These are phyloP conservation scores for Tremellales sp. DNA, from an alignment of 1,284 basidiomycete species.

Conservation along the genomic window DNA sequence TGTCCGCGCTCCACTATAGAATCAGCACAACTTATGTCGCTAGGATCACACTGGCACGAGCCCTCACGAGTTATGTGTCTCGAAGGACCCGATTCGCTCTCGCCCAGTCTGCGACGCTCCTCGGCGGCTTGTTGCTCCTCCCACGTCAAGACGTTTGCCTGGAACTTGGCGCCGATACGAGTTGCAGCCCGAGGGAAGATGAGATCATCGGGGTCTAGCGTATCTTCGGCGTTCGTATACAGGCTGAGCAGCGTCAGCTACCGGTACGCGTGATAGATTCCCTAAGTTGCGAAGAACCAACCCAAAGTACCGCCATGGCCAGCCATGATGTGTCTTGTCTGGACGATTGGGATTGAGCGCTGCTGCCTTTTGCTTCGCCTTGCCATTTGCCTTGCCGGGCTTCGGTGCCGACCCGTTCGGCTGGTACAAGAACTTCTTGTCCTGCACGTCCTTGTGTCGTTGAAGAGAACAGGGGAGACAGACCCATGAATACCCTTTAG, in stretches of 20 bases:
- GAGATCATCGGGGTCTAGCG: conserved; percentile 88
- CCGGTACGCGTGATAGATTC: conserved; percentile 15
- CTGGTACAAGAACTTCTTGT: conserved; percentile 60
- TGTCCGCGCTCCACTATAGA: conserved; percentile 34
- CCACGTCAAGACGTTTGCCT: conserved; percentile 55
- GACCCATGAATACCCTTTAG: conserved; percentile 95
- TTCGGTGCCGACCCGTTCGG: conserved; percentile 50
- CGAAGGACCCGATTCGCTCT: conserved; percentile 23
- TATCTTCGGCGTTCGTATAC: conserved; percentile 86
- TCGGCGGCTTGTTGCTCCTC: conserved; percentile 40
- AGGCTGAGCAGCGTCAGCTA: conserved; percentile 53
- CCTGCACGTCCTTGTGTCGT: conserved; percentile 81
- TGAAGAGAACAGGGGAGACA: conserved; percentile 86
- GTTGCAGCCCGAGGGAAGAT: conserved; percentile 90
- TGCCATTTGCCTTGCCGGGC: conserved; percentile 55
- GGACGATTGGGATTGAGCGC: conserved; percentile 58
- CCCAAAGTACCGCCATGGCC: conserved; percentile 97
- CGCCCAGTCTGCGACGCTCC: conserved; percentile 10
- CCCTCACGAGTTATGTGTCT: conserved; percentile 28
- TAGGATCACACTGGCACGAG: conserved; percentile 12
- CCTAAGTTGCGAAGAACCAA: conserved; percentile 55
- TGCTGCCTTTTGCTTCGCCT: conserved; percentile 66
- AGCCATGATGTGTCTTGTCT: conserved; percentile 62
- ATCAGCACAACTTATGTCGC: not conserved
- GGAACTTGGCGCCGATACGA: conserved; percentile 80